Percentiles rank a stretch among this genome's conserved stretches.
Conservation (phyloP, 2,329 filamentous ascomycete genomes). For the Aphanocladium album region DNA sequence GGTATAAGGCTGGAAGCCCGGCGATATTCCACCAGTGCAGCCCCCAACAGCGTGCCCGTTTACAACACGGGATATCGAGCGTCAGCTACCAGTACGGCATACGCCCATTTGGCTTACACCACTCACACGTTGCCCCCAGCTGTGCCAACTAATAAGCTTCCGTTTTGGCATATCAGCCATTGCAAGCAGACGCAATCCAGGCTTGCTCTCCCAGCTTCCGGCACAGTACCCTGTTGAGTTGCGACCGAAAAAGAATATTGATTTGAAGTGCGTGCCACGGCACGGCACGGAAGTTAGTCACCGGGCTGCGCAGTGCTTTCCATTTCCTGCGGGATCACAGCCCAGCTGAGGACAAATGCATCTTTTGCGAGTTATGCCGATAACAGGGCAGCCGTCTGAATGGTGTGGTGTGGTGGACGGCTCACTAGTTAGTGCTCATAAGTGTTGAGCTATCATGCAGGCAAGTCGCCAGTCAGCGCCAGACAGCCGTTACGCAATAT, state of each 20-base stretch:
- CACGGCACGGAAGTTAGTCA: not conserved
- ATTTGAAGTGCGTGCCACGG: not conserved
- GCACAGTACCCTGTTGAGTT: not conserved
- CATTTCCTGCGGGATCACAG: not conserved
- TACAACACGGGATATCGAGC: not conserved
- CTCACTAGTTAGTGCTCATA: not conserved
- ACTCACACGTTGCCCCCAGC: not conserved
- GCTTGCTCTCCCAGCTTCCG: not conserved
- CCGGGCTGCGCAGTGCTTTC: not conserved
- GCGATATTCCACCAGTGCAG: not conserved
- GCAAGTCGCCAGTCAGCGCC: not conserved
- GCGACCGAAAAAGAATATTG: not conserved
- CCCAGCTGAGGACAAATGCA: not conserved
- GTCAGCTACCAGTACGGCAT: not conserved
- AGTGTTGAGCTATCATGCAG: not conserved
- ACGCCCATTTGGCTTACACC: not conserved
- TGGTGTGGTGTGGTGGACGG: not conserved
- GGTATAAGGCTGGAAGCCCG: constrained; percentile 1
- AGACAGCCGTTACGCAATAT: not conserved
- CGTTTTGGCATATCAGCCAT: not conserved
- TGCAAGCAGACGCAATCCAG: not conserved
- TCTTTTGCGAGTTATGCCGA: not conserved
- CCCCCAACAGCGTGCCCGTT: not conserved
- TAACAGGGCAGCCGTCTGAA: not conserved
- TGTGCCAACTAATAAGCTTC: not conserved